Conservation (phyloP, 1,284 basidiomycete species). For the Melampsora americana region DNA sequence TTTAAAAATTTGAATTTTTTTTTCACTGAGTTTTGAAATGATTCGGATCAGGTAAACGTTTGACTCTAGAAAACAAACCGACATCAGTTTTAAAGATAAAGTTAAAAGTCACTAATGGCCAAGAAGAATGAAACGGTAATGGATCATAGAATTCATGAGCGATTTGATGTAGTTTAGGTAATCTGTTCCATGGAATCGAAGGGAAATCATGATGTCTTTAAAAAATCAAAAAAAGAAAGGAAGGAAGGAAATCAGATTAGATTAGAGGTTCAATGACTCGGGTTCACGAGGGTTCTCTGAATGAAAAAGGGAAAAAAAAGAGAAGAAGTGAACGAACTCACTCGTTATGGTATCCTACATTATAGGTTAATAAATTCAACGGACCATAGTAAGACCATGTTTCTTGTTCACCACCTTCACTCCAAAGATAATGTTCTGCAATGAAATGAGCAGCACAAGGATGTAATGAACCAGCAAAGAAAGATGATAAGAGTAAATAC, state of each 20-base stretch:
- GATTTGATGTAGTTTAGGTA: conserved; percentile 74
- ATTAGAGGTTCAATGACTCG: too few relatives aligned
- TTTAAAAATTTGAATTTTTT: too few relatives aligned
- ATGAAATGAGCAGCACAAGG: conserved; percentile 97
- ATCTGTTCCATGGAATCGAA: conserved; percentile 89
- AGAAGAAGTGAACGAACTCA: conserved; percentile 15
- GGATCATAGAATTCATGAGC: conserved; percentile 91
- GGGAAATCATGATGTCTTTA: conserved; percentile 99
- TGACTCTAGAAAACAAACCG: conserved; percentile 62
- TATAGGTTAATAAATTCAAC: conserved; percentile 88
- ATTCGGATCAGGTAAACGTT: too few relatives aligned
- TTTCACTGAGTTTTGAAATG: too few relatives aligned
- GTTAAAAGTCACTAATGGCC: conserved; percentile 89
- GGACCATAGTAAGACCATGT: conserved; percentile 96
- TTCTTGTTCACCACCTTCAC: conserved; percentile 64
- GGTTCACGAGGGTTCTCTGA: too few relatives aligned
- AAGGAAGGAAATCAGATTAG: too few relatives aligned
- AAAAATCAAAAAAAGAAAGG: conserved; percentile 68
- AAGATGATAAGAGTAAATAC: conserved; percentile 81
- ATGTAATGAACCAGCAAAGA: conserved; percentile 92
- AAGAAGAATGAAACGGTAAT: conserved; percentile 79
- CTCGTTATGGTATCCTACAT: conserved; percentile 97
- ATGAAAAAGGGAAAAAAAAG: too few relatives aligned
- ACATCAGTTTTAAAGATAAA: conserved; percentile 87
- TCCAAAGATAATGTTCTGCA: conserved; percentile 64